Evolutionary conservation across 371 early-diverging fungal genomes (phyloP), one percentile per base, ranked within the genome.

Genomic region (Apophysomyces trapeziformis): DNA sequence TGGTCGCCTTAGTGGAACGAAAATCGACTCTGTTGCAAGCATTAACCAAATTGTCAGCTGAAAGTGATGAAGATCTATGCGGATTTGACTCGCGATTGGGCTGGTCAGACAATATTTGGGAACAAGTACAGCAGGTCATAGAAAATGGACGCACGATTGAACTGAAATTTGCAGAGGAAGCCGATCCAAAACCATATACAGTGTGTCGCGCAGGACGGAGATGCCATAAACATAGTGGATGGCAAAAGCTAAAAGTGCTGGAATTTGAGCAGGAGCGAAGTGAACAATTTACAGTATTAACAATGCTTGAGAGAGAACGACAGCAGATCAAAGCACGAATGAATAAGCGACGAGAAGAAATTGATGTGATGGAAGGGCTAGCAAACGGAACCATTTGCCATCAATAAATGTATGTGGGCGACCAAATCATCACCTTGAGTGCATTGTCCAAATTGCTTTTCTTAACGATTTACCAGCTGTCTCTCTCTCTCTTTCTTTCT

Each of bases 201-300:
- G 54, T 50, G 21, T 50, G 54, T 26, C 54, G 54, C 21, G n/a
- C 68, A 45, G 47, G 68, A 9, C 65, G 70, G 7, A 67, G 69
- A 7, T 87, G 87, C 26, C 76, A 67, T 35, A 76, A 75, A 13
- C 87, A 87, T 62, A 21, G 21, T 16, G 77, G 79, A 12, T 85
- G 87, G 85, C 82, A 85, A 46, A 80, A 81, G 41, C 68, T 82
- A 16, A 83, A 85, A 35, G 61, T 67, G 5, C 65, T 77, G 38
- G 87, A 87, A 60, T 67, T 87, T 38, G 87, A 84, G 39, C 84
- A 83, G 63, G 87, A 87, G 59, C 72, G 80, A 18, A 65, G 69
- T 1, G 75, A 76, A 50, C 73, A 77, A 26, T 73, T 79, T 44
- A 63, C 61, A 13, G 65, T 75, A 5, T 60, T 79, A 57, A 65